Evolutionary conservation across 208 protist species (phyloP), one percentile per base, ranked within the genome.

Genomic region (Crithidia thermophila): DNA sequence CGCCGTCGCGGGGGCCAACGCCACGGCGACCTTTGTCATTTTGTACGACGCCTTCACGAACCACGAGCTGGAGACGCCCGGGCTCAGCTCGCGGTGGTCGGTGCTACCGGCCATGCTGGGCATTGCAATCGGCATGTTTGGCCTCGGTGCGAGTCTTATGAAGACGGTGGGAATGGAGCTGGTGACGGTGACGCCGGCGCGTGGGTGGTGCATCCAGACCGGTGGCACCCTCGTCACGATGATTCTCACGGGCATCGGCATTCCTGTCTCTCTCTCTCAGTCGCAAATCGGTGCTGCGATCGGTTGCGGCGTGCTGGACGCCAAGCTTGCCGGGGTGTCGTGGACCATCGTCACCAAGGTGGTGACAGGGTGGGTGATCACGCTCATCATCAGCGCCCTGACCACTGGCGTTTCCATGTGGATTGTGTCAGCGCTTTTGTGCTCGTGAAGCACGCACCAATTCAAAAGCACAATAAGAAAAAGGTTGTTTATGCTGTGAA

Each of bases 81-180:
- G 71, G 25, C 63, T 93, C 64, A 82, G 75, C 72, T 77, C 74
- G 51, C 50, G 50, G 53, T 94, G 89, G 85, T 77, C 84, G 11
- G 78, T 94, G 67, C 67, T 90, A 33, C 86, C 86, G 3, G 89
- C 86, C 4, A 91, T 94, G 89, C 53, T 92, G 11, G 89, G 89
- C 25, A 90, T 94, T 53, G 85, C 89, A 20, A 90, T 93, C 66
- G 89, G 89, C 63, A 92, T 90, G 84, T 89, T 81, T 45, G 76
- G 77, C 30, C 85, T 92, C 34, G 89, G 89, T 6, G 72, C 82
- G 42, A 81, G 82, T 28, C 75, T 94, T 34, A 91, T 94, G 89
- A 86, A 91, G 77, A 94, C 86, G 50, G 86, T 94, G 2, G 86
- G 89, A 1, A 72, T 93, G 68, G 86, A 94, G 74, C 72, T 94